These are phyloP conservation scores for Inga oerstediana DNA, from an alignment of 306 rosid genomes.

Conservation along the genomic window DNA sequence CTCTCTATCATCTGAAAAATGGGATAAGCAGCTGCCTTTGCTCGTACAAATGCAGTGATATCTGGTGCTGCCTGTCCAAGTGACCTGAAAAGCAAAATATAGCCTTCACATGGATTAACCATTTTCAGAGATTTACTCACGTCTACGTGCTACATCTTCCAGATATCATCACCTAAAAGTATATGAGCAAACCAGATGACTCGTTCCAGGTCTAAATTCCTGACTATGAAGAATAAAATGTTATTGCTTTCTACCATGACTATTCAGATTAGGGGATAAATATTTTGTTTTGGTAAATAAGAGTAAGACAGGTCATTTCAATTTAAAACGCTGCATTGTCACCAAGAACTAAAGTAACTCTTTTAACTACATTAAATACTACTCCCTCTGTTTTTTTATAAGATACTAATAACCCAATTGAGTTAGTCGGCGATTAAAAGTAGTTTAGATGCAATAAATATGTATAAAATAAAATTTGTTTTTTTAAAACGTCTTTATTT, in stretches of 20 bases:
- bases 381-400: too few species aligned
- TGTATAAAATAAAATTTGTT: too few species aligned
- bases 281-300: not conserved
- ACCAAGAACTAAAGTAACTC: not conserved
- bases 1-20: conserved; percentile 89
- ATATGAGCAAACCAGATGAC: too few species aligned
- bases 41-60: conserved; percentile 75
- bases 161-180: too few species aligned
- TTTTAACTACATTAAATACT: not conserved
- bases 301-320: not conserved
- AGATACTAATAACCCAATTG: too few species aligned
- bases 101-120: not conserved
- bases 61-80: conserved; percentile 93
- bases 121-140: too few species aligned
- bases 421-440: too few species aligned
- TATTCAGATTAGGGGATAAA: not conserved
- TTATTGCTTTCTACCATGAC: not conserved
- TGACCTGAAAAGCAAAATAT: conserved; percentile 56
- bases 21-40: conserved; percentile 87
- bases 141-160: too few species aligned
- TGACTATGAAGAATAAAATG: not conserved
- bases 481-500: too few species aligned
- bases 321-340: not conserved
- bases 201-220: too few species aligned
- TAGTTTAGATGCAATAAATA: too few species aligned